Evolutionary conservation across 2,329 filamentous ascomycete genomes (phyloP), one percentile per base, ranked within the genome.

Genomic region (Cladophialophora chaetospira): DNA sequence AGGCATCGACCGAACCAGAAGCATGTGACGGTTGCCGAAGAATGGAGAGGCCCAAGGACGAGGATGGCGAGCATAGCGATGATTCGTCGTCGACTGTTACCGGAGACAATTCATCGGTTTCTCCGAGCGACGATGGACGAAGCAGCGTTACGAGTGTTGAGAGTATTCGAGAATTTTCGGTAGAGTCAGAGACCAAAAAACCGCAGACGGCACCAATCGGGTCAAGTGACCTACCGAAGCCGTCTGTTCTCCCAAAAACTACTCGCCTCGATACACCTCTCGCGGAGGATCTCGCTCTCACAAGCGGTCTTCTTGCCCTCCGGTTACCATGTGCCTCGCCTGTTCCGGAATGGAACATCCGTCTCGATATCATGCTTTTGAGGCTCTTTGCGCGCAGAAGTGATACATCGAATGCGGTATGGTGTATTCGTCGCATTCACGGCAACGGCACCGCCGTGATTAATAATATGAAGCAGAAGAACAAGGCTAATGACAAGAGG

Each of bases 291-390:
- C 47, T 61, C n/a, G 61, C 61, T 5, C 47, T 63, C 35, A 55
- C 53, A 15, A 57, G 52, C 23, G 61, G 61, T 19, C 52, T 63
- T 28, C 61, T 63, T 26, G 61, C 61, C 4, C 47, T 63, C 3
- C 61, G 58, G 5, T 45, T 63, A 11, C 61, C 61, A 2, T 63
- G 61, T 49, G 58, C 55, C 5, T 51, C 50, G 2, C 61, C 61
- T 11, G 29, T 61, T 5, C 48, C 48, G 5, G 61, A 63, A 48
- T 63, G 61, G 61, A 58, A 56, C 31, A 55, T 59, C 28, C 58
- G 61, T 23, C 46, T 63, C 8, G 50, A 61, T 29, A 48, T 49
- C 13, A 63, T 63, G 55, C 55, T 63, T 25, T 48, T 63, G 5
- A 35, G 55, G 25, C 53, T 61, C 5, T 63, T 59, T 44, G 56